Evolutionary conservation across 2,329 filamentous ascomycete species (phyloP).

Genomic region (Rasamsonia emersonii): DNA sequence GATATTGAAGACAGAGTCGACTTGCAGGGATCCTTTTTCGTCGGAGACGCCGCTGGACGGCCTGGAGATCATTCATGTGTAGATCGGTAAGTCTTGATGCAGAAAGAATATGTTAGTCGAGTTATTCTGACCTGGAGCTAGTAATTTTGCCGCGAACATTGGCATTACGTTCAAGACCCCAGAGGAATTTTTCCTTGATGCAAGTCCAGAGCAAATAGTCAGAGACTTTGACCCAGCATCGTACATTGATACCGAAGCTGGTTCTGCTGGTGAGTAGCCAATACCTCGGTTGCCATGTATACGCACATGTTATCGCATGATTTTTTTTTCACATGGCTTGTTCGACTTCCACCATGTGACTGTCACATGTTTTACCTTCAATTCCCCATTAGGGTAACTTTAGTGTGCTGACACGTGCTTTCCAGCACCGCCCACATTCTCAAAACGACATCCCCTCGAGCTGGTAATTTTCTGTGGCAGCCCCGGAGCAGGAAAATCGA

Average conservation of each 20-base stretch:
- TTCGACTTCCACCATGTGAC: neutral
- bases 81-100: constrained; percentile 41
- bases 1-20: constrained; percentile 53
- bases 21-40: constrained; percentile 64
- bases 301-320: too few species aligned
- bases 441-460: constrained; percentile 59
- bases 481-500: constrained; percentile 85
- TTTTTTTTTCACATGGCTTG: neutral
- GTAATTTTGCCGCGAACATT: constrained; percentile 78
- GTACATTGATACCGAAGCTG: constrained; percentile 36
- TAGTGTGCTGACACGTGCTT: neutral
- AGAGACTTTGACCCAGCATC: constrained; percentile 62
- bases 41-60: constrained; percentile 70
- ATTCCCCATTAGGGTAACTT: too few species aligned
- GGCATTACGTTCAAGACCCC: constrained; percentile 76
- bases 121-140: constrained; percentile 20
- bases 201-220: constrained; percentile 55
- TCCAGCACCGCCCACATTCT: constrained; percentile 28
- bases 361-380: too few species aligned
- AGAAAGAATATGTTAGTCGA: neutral
- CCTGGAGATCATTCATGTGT: constrained; percentile 52
- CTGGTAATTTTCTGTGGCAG: constrained; percentile 81
- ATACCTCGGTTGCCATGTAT: neutral
- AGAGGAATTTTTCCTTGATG: constrained; percentile 79
- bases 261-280: constrained; percentile 24